These are phyloP conservation scores for Globisporangium acanthophoron DNA, from an alignment of 352 stramenopile species.

Conservation along the genomic window DNA sequence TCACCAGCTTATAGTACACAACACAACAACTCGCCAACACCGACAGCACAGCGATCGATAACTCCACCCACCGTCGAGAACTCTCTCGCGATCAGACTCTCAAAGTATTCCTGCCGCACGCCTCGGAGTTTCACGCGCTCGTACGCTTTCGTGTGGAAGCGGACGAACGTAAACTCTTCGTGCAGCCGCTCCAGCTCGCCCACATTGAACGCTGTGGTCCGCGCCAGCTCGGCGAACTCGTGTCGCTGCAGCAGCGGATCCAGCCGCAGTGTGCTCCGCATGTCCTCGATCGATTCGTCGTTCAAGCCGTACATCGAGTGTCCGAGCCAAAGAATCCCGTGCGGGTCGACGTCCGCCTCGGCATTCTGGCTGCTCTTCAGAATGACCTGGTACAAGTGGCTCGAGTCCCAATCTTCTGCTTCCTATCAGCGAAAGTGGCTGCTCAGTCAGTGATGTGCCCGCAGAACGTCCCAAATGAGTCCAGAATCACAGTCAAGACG, in stretches of 20 bases:
- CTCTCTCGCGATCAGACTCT: slow-evolving; percentile 43
- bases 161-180: slow-evolving; percentile 65
- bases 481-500: background rate
- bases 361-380: slow-evolving; percentile 29
- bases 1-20: too few species aligned
- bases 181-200: slow-evolving; percentile 51
- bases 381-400: slow-evolving; percentile 68
- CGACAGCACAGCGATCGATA: too few species aligned
- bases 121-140: slow-evolving; percentile 39
- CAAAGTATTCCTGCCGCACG: slow-evolving; percentile 44
- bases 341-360: slow-evolving; percentile 21
- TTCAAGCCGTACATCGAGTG: slow-evolving; percentile 44
- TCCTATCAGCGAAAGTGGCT: slow-evolving; percentile 19
- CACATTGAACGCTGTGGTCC: slow-evolving; percentile 43
- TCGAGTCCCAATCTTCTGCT: slow-evolving; percentile 56
- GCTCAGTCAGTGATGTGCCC: background rate
- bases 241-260: slow-evolving; percentile 43
- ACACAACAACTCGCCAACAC: background rate
- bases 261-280: slow-evolving; percentile 39
- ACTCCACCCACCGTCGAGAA: slow-evolving; percentile 30
- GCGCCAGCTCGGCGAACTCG: slow-evolving; percentile 43
- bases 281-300: slow-evolving; percentile 56
- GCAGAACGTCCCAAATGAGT: background rate
- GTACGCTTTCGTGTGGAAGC: slow-evolving; percentile 37
- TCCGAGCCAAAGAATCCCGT: slow-evolving; percentile 30